Evolutionary conservation across 345 rosid genomes (phyloP), one percentile per base, ranked within the genome.

Genomic region (Barbarea vulgaris): DNA sequence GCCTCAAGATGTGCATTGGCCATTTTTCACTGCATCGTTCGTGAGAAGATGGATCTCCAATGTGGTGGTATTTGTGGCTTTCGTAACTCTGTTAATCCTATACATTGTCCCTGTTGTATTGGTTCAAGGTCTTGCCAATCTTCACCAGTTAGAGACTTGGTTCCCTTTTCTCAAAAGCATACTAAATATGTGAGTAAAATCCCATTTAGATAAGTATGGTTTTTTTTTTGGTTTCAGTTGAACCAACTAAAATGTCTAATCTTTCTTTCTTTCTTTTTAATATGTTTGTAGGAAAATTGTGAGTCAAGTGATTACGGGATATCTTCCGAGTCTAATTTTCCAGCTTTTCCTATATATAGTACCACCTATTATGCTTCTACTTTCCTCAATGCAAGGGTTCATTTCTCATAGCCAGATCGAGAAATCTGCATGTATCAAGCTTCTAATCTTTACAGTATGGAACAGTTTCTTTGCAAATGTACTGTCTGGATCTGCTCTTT

Each of bases 41-140:
- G 76, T 88, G 69, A 83, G 66, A 80, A 87, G 87, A 88, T 91
- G 97, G 97, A 81, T 88, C 71, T 84, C 74, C 71, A 85, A 82
- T 70, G 75, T 89, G 63, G 83, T 75, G 59, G 96, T 82, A n/a
- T 69, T 76, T 52, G 81, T 83, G 48, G 85, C 90, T 21, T 91
- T 33, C 68, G 39, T 82, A 48, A 81, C 87, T 78, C 78, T 89
- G n/a, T 84, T 89, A 3, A 72, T 91, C 78, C 76, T 91, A 36
- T 93, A 88, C 82, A 60, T 93, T 82, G 25, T 85, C 63, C 97
- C 98, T 22, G 97, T 93, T 75, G 84, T 83, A 51, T 25, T 91
- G 57, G 98, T 89, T 67, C 98, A 93, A 85, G 94, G 98, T 79
- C 96, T 93, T 69, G 85, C 98, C 68, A 86, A 93, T 83, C 86